A percentile compares a stretch with the other conserved stretches of the same genome.
Evolutionary conservation across 208 protist species (phyloP).

Genomic region (Crithidia bombi): DNA sequence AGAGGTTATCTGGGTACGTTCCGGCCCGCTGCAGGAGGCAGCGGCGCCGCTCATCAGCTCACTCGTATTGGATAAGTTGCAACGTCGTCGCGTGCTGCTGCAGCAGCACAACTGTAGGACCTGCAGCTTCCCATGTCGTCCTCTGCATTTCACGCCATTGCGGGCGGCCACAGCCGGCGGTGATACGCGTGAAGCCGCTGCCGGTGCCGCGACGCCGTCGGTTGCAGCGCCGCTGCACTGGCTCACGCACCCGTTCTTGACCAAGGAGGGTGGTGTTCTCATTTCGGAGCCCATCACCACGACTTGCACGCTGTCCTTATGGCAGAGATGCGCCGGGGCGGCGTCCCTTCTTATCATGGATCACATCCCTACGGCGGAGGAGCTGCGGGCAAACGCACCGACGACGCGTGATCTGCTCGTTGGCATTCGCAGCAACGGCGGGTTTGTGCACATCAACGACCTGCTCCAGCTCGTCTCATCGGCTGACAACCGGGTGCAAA

Average conservation of each 20-base stretch:
- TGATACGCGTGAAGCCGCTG: too few species aligned
- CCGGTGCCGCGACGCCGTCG: too few species aligned
- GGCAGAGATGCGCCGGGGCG: slow-evolving; percentile 15
- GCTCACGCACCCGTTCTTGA: slow-evolving; percentile 15
- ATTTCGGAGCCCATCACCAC: slow-evolving; percentile 54
- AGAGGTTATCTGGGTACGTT: slow-evolving; percentile 17
- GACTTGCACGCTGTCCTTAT: slow-evolving; percentile 51
- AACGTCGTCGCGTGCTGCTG: slow-evolving; percentile 19
- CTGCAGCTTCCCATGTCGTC: slow-evolving; percentile 22
- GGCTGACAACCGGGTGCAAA: slow-evolving; percentile 15
- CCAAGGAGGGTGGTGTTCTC: slow-evolving; percentile 11
- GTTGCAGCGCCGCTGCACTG: too few species aligned
- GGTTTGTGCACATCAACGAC: slow-evolving; percentile 35
- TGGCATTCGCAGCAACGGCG: slow-evolving; percentile 16
- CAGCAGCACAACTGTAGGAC: slow-evolving; percentile 12
- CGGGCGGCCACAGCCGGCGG: background rate
- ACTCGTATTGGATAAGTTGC: slow-evolving; percentile 10
- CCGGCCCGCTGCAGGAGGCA: slow-evolving; percentile 9
- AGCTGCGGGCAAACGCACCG: slow-evolving; percentile 8
- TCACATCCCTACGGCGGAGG: slow-evolving; percentile 25
- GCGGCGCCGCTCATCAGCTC: slow-evolving; percentile 20
- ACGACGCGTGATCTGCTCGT: slow-evolving; percentile 15
- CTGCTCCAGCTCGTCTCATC: slow-evolving; percentile 18
- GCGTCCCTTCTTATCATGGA: slow-evolving; percentile 16
- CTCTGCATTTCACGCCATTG: slow-evolving; percentile 29